Conservation (phyloP, 257 asterid genomes). For the Schizonepeta tenuifolia region DNA sequence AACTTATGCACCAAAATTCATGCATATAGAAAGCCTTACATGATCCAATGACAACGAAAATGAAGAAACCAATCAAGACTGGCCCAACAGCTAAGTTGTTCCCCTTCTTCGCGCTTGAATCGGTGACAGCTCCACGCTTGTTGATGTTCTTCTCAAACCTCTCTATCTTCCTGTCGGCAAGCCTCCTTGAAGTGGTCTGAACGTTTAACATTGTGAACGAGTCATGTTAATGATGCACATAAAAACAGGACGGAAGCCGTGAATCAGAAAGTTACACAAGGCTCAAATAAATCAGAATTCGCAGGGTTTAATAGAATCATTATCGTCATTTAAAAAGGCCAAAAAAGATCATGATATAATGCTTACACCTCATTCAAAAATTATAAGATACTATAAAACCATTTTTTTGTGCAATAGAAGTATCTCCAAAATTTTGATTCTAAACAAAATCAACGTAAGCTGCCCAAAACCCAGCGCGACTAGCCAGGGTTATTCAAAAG, state of each 20-base stretch:
- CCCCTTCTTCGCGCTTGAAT: constrained; percentile 74
- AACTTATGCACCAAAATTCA: not conserved
- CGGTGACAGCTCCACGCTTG: constrained; percentile 78
- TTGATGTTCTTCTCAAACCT: constrained; percentile 87
- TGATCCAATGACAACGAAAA: constrained; percentile 91
- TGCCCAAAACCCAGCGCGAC: not conserved
- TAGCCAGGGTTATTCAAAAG: not conserved
- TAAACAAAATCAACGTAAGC: not conserved
- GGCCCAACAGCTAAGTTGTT: constrained; percentile 84
- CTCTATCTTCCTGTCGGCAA: constrained; percentile 83
- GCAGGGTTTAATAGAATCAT: not conserved
- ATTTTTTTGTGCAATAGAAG: not conserved
- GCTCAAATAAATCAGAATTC: not conserved
- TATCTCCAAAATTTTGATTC: not conserved
- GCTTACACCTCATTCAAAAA: not conserved
- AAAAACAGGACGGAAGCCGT: not conserved
- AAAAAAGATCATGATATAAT: not conserved
- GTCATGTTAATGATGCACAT: not conserved
- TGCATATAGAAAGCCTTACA: constrained; percentile 50
- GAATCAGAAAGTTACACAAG: not conserved
- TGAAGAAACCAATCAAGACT: constrained; percentile 84
- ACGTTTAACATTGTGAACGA: not conserved
- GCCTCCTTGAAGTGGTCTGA: constrained; percentile 91
- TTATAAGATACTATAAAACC: not conserved
- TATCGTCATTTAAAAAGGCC: not conserved